Conservation (phyloP, 331 rosid species). For the Malus hybrid region DNA sequence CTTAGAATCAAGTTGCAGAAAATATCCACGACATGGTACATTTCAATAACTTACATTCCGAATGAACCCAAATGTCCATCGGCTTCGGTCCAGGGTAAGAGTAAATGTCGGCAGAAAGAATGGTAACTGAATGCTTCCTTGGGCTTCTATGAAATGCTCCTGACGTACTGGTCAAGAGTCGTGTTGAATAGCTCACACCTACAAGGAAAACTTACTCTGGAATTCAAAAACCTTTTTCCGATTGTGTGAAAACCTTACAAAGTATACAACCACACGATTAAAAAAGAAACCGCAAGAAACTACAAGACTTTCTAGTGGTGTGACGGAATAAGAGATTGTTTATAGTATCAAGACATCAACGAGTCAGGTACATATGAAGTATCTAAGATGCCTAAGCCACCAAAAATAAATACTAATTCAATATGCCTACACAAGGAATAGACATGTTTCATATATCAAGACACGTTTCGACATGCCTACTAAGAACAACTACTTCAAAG, state of each 20-base stretch:
- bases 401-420: neutral
- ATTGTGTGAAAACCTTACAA: neutral
- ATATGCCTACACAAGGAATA: neutral
- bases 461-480: neutral
- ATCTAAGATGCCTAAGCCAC: neutral
- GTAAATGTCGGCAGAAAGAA: neutral
- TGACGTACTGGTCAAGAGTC: conserved; percentile 77
- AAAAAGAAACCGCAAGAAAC: neutral
- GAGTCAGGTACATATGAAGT: neutral
- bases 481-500: neutral
- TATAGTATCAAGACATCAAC: neutral
- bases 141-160: conserved; percentile 60
- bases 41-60: neutral
- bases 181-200: conserved; percentile 86
- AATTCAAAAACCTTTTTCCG: neutral
- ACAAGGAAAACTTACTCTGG: conserved; percentile 7
- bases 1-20: neutral
- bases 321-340: neutral
- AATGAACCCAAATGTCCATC: neutral
- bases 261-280: neutral
- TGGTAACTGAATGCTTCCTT: too few species aligned
- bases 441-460: neutral
- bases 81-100: neutral
- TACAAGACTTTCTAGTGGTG: neutral
- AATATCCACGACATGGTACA: neutral